Evolutionary conservation across 306 rosid genomes (phyloP).

Genomic region (Medicago arabica): DNA sequence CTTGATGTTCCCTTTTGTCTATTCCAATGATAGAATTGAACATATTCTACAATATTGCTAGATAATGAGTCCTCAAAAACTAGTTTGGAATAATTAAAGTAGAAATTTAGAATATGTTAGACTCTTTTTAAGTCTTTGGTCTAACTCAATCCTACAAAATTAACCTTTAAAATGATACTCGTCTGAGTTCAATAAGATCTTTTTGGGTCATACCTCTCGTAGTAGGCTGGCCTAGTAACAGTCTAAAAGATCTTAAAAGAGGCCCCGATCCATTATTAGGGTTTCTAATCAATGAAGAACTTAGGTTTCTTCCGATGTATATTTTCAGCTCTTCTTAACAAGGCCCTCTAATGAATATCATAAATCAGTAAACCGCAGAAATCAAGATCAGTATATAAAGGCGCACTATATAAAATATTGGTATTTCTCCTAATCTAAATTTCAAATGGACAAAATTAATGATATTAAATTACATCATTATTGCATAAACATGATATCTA

Average conservation of each 20-base stretch:
- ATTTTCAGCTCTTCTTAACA: constrained; percentile 9
- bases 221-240: background rate
- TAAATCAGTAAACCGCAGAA: constrained; percentile 16
- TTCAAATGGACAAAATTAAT: constrained; percentile 35
- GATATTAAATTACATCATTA: constrained; percentile 24
- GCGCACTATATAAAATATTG: background rate
- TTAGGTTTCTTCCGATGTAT: background rate
- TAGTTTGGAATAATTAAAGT: constrained; percentile 6
- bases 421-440: constrained; percentile 33
- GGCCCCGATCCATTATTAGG: background rate
- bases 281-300: background rate
- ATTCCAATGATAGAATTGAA: background rate
- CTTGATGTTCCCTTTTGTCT: constrained; percentile 15
- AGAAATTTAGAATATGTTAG: background rate
- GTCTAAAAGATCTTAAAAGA: background rate
- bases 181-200: background rate
- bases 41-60: constrained; percentile 1
- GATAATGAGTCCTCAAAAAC: constrained; percentile 24
- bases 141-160: background rate
- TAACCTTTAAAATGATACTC: background rate
- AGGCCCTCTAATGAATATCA: constrained; percentile 11
- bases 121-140: background rate
- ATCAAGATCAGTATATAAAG: background rate
- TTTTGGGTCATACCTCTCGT: background rate
- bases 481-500: constrained; percentile 18